Percentiles rank a stretch among this genome's conserved stretches.
Conservation (phyloP, 805 yeast species). For the Cyberlindnera euphorbiae region DNA sequence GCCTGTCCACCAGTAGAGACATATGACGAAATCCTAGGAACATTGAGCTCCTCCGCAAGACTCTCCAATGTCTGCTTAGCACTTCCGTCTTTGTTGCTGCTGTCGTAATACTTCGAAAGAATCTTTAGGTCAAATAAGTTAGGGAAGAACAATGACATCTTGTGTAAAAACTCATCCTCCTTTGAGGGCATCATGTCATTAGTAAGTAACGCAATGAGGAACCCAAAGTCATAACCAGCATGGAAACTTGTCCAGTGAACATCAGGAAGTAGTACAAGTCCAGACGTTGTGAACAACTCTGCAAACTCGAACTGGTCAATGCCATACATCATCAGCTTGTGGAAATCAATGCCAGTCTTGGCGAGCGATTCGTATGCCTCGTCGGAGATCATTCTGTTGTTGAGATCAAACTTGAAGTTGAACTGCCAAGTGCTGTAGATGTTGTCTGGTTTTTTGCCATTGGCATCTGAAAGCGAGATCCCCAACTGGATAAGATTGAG, state of each 20-base stretch:
- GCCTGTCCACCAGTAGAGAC: slow-evolving; percentile 61
- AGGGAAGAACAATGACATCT: slow-evolving; percentile 73
- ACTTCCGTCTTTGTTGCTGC: slow-evolving; percentile 9
- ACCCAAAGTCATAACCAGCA: slow-evolving; percentile 92
- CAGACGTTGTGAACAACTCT: slow-evolving; percentile 79
- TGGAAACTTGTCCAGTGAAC: slow-evolving; percentile 91
- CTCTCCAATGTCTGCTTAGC: slow-evolving; percentile 49
- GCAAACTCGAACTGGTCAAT: slow-evolving; percentile 78
- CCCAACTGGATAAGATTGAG: slow-evolving; percentile 84
- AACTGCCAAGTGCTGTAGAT: slow-evolving; percentile 91
- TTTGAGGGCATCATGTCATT: slow-evolving; percentile 75
- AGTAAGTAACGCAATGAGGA: slow-evolving; percentile 69
- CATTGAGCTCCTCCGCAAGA: slow-evolving; percentile 65
- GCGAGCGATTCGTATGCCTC: slow-evolving; percentile 78
- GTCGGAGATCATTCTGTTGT: slow-evolving; percentile 77
- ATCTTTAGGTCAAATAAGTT: slow-evolving; percentile 76
- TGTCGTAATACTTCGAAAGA: slow-evolving; percentile 28
- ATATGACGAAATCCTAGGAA: slow-evolving; percentile 53
- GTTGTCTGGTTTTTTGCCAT: slow-evolving; percentile 64
- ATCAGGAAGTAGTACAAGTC: slow-evolving; percentile 61
- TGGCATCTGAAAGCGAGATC: slow-evolving; percentile 62
- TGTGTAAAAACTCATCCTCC: slow-evolving; percentile 70
- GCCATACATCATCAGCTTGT: slow-evolving; percentile 68
- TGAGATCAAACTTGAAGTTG: slow-evolving; percentile 78
- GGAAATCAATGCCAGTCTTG: slow-evolving; percentile 81